Percentiles rank a stretch among this genome's conserved stretches.
Evolutionary conservation across 2,329 filamentous ascomycete species (phyloP).

Genomic region (Arthrobotrys musiformis): DNA sequence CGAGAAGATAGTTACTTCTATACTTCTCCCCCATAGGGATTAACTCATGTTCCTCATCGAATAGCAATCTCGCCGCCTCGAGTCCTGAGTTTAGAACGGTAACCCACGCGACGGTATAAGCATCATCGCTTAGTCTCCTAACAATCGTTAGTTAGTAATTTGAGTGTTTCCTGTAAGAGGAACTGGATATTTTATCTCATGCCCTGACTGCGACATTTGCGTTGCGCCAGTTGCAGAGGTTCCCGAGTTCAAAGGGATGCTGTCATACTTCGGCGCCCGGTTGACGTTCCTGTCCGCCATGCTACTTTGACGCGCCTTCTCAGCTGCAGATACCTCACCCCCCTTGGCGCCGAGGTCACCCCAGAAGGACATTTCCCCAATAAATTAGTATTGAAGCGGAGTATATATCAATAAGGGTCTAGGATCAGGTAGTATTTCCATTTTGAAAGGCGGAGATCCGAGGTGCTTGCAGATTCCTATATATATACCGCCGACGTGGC

Average conservation of each 20-base stretch:
- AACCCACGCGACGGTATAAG: neutral
- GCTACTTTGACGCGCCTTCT: neutral
- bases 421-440: too few relatives aligned
- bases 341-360: too few relatives aligned
- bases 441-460: too few relatives aligned
- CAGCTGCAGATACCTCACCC: too few relatives aligned
- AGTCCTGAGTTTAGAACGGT: neutral
- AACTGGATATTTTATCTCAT: neutral
- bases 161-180: neutral
- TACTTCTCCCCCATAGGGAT: neutral
- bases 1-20: neutral
- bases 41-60: neutral
- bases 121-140: slow-evolving; percentile 1
- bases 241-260: too few relatives aligned
- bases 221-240: neutral
- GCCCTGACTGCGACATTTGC: neutral
- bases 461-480: too few relatives aligned
- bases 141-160: neutral
- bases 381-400: too few relatives aligned
- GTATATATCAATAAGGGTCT: too few relatives aligned
- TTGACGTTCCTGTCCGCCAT: neutral
- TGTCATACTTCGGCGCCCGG: neutral
- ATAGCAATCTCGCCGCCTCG: neutral
- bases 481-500: too few relatives aligned
- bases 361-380: too few relatives aligned